Evolutionary conservation across 805 yeast genomes (phyloP).

Genomic region (Metschnikowia lachancei): DNA sequence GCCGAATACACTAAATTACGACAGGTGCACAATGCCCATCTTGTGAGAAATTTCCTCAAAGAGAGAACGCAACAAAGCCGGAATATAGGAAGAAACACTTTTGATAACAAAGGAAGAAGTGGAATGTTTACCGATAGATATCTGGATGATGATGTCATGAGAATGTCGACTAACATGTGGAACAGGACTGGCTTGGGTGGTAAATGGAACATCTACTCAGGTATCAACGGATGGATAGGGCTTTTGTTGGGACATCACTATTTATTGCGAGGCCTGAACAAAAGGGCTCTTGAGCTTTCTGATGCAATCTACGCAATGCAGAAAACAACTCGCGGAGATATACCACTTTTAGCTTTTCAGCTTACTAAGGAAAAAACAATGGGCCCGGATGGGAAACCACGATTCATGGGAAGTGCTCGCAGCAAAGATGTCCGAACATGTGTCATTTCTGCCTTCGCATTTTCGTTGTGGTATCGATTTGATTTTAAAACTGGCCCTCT

Average conservation of each 20-base stretch:
- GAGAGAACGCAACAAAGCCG: neutral
- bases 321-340: neutral
- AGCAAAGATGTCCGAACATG: conserved; percentile 6
- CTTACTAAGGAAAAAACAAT: neutral
- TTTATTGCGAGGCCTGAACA: conserved; percentile 3
- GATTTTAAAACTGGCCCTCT: conserved; percentile 5
- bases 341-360: neutral
- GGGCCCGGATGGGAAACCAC: neutral
- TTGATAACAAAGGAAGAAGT: neutral
- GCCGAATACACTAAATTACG: neutral
- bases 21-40: neutral
- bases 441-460: conserved; percentile 5
- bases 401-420: neutral
- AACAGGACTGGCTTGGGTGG: neutral
- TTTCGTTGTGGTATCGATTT: conserved; percentile 9
- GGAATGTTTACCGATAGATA: neutral
- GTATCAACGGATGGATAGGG: conserved; percentile 7
- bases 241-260: conserved; percentile 9
- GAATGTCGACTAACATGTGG: conserved; percentile 7
- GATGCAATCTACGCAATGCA: neutral
- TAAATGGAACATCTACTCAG: neutral
- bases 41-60: neutral
- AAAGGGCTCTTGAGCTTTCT: conserved; percentile 1
- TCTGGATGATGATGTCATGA: neutral
- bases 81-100: neutral